A percentile compares a stretch with the other conserved stretches of the same genome.
These are phyloP conservation scores for Colletotrichum trifolii DNA, from an alignment of 2,329 filamentous ascomycete species.

Conservation along the genomic window DNA sequence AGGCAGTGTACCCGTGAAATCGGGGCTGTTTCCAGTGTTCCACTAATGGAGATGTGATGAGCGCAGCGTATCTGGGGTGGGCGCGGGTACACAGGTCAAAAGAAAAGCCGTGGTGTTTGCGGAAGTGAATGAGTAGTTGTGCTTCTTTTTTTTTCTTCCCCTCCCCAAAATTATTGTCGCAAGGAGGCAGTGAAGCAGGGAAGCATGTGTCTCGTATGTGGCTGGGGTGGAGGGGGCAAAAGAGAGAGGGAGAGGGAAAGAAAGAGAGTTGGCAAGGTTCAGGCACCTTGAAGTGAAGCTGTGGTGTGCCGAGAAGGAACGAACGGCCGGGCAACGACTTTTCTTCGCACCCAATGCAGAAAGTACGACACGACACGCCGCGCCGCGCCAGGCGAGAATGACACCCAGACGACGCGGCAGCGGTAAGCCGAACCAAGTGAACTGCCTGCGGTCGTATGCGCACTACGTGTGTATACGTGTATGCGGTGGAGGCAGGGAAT, in stretches of 20 bases:
- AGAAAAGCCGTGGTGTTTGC: conserved; percentile 2
- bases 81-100: background rate
- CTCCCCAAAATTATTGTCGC: conserved; percentile 24
- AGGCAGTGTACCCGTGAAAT: conserved; percentile 21
- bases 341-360: background rate
- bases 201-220: conserved; percentile 41
- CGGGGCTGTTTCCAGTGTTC: conserved; percentile 30
- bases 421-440: background rate
- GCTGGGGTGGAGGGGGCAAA: conserved; percentile 36
- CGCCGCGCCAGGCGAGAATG: background rate
- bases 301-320: conserved; percentile 21
- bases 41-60: conserved; percentile 24
- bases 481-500: background rate
- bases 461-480: too few species aligned
- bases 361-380: background rate
- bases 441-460: background rate
- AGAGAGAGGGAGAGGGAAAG: too few species aligned
- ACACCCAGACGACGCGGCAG: background rate
- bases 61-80: conserved; percentile 1
- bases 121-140: background rate
- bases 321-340: conserved; percentile 28
- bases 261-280: conserved; percentile 1
- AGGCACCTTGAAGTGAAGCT: conserved; percentile 14
- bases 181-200: conserved; percentile 42
- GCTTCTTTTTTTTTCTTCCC: conserved; percentile 3